These are phyloP conservation scores for Podospora pseudopauciseta DNA, from an alignment of 495 filamentous ascomycete genomes.

Conservation along the genomic window DNA sequence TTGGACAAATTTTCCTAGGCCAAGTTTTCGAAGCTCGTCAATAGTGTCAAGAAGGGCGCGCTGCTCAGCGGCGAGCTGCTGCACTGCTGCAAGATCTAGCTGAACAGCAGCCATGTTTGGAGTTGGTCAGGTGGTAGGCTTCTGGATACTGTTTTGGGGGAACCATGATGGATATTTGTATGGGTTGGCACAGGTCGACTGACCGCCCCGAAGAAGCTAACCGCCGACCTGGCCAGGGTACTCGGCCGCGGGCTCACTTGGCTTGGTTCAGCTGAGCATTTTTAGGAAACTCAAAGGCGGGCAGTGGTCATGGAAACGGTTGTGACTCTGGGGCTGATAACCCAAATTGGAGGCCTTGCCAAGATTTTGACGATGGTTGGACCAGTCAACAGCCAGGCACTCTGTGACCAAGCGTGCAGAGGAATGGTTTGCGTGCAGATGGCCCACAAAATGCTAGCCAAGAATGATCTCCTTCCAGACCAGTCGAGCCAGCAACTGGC, in stretches of 20 bases:
- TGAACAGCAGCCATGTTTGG: neutral
- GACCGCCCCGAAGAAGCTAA: too few relatives aligned
- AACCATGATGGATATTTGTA: too few relatives aligned
- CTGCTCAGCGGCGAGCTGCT: constrained; percentile 1
- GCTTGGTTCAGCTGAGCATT: too few relatives aligned
- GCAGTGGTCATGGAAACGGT: too few relatives aligned
- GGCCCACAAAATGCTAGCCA: constrained; percentile 11
- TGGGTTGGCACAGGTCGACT: too few relatives aligned
- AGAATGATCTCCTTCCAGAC: constrained; percentile 47
- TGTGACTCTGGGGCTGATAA: too few relatives aligned
- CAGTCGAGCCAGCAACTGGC: constrained; percentile 34
- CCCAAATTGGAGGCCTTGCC: too few relatives aligned
- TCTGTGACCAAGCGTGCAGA: neutral
- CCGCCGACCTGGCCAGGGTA: too few relatives aligned
- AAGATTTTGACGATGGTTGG: neutral
- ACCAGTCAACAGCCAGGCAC: neutral
- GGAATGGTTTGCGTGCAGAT: neutral
- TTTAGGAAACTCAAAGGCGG: too few relatives aligned
- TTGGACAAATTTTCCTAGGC: constrained; percentile 12
- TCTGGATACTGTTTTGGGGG: too few relatives aligned
- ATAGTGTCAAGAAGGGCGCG: constrained; percentile 15
- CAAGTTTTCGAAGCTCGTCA: constrained; percentile 12
- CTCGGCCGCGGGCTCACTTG: too few relatives aligned
- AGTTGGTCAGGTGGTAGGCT: neutral
- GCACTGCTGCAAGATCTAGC: neutral